Percentiles rank a stretch among this genome's conserved stretches.
Conservation (phyloP, 257 asterid genomes). For the Lithospermum erythrorhizon region DNA sequence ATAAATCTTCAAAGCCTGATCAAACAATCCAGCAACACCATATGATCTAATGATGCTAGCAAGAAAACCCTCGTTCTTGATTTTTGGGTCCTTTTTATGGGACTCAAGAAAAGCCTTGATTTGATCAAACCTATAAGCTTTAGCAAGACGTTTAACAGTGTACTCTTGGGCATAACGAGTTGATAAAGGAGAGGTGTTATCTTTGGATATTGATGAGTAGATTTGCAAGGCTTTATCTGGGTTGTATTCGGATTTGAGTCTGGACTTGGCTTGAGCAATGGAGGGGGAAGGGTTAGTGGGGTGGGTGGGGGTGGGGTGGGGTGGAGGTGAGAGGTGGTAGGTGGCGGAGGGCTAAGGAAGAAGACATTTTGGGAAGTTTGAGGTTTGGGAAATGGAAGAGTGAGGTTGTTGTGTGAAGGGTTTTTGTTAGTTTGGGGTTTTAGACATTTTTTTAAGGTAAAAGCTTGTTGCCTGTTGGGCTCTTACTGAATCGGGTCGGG, state of each 20-base stretch:
- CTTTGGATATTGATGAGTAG: conserved; percentile 44
- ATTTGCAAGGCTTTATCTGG: conserved; percentile 68
- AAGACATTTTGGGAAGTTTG: conserved; percentile 24
- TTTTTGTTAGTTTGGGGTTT: neutral
- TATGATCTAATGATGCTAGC: conserved; percentile 64
- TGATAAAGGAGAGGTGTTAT: conserved; percentile 16
- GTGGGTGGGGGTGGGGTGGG: no score
- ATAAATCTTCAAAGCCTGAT: conserved; percentile 48
- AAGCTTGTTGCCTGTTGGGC: no score
- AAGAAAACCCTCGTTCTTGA: conserved; percentile 58
- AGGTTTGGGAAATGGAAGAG: neutral
- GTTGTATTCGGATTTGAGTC: conserved; percentile 31
- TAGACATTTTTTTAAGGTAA: no score
- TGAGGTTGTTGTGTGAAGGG: conserved; percentile 1
- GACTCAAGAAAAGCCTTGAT: conserved; percentile 57
- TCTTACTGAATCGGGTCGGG: no score
- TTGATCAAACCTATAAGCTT: conserved; percentile 55
- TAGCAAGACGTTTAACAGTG: conserved; percentile 68
- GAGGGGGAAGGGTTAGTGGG: conserved; percentile 24
- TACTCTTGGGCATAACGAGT: conserved; percentile 59
- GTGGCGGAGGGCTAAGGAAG: conserved; percentile 37
- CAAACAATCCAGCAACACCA: conserved; percentile 68
- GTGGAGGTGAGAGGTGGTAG: conserved; percentile 35
- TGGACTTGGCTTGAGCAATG: conserved; percentile 44
- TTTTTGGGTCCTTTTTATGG: conserved; percentile 53